A percentile compares a stretch with the other conserved stretches of the same genome.
Evolutionary conservation across 1,284 basidiomycete species (phyloP).

Genomic region (Ustilago nuda): DNA sequence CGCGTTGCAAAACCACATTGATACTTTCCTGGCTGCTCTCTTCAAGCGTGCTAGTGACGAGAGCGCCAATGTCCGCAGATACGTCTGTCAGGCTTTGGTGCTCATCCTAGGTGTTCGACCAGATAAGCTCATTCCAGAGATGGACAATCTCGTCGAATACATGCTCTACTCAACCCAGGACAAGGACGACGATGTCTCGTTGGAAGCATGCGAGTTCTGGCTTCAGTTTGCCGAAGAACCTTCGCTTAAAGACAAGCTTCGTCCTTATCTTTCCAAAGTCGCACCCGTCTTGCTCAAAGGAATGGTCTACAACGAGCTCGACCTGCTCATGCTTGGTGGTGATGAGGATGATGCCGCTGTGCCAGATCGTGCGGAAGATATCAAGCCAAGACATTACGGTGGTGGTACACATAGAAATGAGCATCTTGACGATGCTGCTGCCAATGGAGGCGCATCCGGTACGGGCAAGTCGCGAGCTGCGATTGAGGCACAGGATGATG

Average conservation of each 20-base stretch:
- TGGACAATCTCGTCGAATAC: slow-evolving; percentile 95
- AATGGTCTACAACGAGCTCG: slow-evolving; percentile 97
- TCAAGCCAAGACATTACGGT: slow-evolving; percentile 91
- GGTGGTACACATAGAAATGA: slow-evolving; percentile 77
- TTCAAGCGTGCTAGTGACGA: slow-evolving; percentile 96
- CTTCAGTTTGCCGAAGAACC: slow-evolving; percentile 97
- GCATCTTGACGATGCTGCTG: slow-evolving; percentile 56
- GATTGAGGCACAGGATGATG: slow-evolving; percentile 74
- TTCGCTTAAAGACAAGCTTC: slow-evolving; percentile 83
- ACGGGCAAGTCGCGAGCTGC: slow-evolving; percentile 60
- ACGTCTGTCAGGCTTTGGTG: slow-evolving; percentile 95
- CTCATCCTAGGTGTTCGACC: slow-evolving; percentile 90
- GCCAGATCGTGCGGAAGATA: slow-evolving; percentile 82
- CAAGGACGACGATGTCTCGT: slow-evolving; percentile 75
- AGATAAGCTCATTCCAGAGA: slow-evolving; percentile 96
- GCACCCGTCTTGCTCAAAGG: slow-evolving; percentile 93
- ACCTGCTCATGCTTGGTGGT: slow-evolving; percentile 93
- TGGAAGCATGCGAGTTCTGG: slow-evolving; percentile 99
- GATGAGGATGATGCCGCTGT: slow-evolving; percentile 85
- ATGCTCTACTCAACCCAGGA: slow-evolving; percentile 99
- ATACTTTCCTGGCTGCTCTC: slow-evolving; percentile 88
- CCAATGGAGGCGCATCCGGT: slow-evolving; percentile 61
- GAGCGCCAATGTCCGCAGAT: slow-evolving; percentile 89
- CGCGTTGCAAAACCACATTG: slow-evolving; percentile 87
- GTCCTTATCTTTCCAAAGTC: slow-evolving; percentile 85